Conservation (phyloP, 192 early-diverging fungal genomes). For the Coemansia sp. region DNA sequence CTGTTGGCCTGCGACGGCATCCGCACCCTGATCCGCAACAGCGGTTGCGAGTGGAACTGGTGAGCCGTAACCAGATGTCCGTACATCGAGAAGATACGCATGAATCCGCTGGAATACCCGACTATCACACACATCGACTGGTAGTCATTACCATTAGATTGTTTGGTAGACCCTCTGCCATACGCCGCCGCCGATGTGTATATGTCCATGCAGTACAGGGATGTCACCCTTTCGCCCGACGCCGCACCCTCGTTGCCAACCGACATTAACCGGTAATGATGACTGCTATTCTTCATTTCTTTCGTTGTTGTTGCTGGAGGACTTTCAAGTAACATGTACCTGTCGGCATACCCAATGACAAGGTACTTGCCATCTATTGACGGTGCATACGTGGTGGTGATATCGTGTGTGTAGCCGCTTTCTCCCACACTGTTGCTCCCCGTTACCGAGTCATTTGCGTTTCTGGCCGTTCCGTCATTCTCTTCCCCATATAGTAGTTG, state of each 20-base stretch:
- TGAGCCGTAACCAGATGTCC: slow-evolving; percentile 44
- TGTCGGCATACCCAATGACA: slow-evolving; percentile 25
- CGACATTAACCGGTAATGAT: slow-evolving; percentile 33
- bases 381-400: slow-evolving; percentile 19
- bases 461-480: neutral
- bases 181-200: slow-evolving; percentile 6
- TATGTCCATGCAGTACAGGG: slow-evolving; percentile 39
- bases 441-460: neutral
- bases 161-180: neutral
- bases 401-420: neutral
- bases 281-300: neutral
- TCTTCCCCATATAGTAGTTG: slow-evolving; percentile 32
- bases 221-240: slow-evolving; percentile 30
- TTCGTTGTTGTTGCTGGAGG: neutral
- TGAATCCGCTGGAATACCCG: slow-evolving; percentile 44
- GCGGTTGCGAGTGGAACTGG: slow-evolving; percentile 31
- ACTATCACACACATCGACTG: slow-evolving; percentile 38
- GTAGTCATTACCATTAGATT: neutral
- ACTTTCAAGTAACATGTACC: slow-evolving; percentile 41
- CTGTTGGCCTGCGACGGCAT: slow-evolving; percentile 32
- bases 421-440: neutral
- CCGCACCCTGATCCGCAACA: slow-evolving; percentile 36
- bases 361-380: slow-evolving; percentile 27
- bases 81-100: slow-evolving; percentile 42
- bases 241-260: slow-evolving; percentile 33